Base-by-base conservation (phyloP, 2,329 filamentous ascomycete genomes). In the Monilinia fructicola region DNA sequence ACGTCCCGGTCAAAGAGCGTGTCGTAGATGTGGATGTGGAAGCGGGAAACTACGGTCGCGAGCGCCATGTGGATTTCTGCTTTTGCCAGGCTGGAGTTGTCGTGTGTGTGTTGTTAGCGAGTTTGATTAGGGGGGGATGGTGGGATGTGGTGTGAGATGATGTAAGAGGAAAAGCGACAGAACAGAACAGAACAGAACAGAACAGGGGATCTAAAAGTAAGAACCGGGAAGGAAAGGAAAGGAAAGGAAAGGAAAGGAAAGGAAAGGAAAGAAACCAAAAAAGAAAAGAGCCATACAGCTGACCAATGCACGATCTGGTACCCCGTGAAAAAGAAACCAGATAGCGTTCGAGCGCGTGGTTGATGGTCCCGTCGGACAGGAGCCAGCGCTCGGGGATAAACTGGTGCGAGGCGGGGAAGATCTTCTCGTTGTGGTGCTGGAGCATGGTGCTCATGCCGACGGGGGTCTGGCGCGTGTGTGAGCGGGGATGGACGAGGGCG, bases 361-460 rank as follows among this genome's bases (percentile, higher is more conserved):
- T 73, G 67, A 66, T 75, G 74, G 6, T 72, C 71, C 54, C 75
- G 74, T 69, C 60, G 4, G 31, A 10, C 1, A 50, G 16, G 7
- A 66, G 74, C 72, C 72, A 74, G 7, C 71, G 65, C 16, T 71
- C 66, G 2, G 72, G 71, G 16, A 46, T 26, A 40, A 71, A 74
- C 4, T 53, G 42, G 7, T 66, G 28, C 0, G 71, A 54, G 14
- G 65, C 46, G 3, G 71, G 70, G 58, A 72, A 74, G 40, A 73
- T 69, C 2, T 14, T 58, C 62, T 67, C 62, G 48, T 72, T 68
- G 26, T 70, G 56, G n/a, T 72, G 71, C n/a, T 73, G 69, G 7
- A 69, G 65, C 26, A 70, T 59, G 0, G 70, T 67, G 26, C 69
- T 71, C 70, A 72, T 73, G 18, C 67, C 67, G 14, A 72, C 60